Percentiles rank a stretch among this genome's conserved stretches.
These are phyloP conservation scores for Aristolochia fimbriata DNA, from an alignment of 164 flowering plant species.

Conservation along the genomic window DNA sequence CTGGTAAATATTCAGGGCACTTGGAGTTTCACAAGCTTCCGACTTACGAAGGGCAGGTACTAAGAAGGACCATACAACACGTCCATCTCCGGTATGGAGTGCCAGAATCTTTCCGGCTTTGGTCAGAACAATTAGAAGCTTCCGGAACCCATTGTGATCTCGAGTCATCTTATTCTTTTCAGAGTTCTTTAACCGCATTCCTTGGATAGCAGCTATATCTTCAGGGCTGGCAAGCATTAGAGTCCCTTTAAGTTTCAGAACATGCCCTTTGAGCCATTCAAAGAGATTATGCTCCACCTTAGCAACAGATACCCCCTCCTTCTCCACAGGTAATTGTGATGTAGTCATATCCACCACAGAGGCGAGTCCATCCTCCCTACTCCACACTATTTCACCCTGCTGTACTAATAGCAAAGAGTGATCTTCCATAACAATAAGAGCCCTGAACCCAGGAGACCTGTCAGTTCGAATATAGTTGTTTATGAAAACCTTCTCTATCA, in stretches of 20 bases:
- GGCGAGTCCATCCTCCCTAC: constrained; percentile 93
- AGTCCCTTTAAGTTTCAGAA: constrained; percentile 90
- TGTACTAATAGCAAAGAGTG: constrained; percentile 77
- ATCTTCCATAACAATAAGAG: constrained; percentile 94
- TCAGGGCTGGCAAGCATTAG: constrained; percentile 91
- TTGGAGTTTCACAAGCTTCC: constrained; percentile 47
- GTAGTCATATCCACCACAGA: constrained; percentile 76
- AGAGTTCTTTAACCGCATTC: constrained; percentile 72
- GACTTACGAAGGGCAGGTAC: constrained; percentile 51
- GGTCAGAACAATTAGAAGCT: constrained; percentile 85
- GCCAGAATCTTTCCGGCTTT: constrained; percentile 79
- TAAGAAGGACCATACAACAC: constrained; percentile 78
- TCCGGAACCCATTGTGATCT: constrained; percentile 91
- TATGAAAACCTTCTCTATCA: constrained; percentile 64
- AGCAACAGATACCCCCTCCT: constrained; percentile 81
- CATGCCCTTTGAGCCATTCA: constrained; percentile 96
- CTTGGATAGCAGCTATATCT: constrained; percentile 79
- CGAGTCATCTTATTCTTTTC: constrained; percentile 92
- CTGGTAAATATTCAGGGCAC: constrained; percentile 56
- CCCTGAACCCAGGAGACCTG: constrained; percentile 82
- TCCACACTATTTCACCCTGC: constrained; percentile 94
- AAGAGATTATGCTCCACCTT: constrained; percentile 87
- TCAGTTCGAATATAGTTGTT: constrained; percentile 83
- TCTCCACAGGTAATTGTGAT: constrained; percentile 82
- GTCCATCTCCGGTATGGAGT: constrained; percentile 93